Evolutionary conservation across 164 flowering plant species (phyloP), one percentile per base, ranked within the genome.

Genomic region (Macadamia tetraphylla): DNA sequence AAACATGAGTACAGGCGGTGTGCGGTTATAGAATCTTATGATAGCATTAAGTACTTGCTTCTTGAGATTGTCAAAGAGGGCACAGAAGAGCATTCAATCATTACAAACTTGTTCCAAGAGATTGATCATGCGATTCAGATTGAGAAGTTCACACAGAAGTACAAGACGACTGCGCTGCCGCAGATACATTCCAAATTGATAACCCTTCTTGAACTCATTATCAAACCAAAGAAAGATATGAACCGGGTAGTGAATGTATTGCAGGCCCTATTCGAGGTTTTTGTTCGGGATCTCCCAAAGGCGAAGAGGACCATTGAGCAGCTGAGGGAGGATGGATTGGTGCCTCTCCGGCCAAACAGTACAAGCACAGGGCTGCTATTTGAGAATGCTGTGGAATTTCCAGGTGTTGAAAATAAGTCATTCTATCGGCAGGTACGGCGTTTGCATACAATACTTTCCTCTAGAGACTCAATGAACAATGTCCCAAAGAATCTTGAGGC

Each of bases 11-110:
- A 95, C 67, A 76, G 88, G 66, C 78, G 90, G 43, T 90, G 98
- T 74, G 97, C 97, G 53, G 87, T 92, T 42, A 78, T 87, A 64
- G 99, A 95, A 78, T 87, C 90, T 29, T 95, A 89, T 70, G 94
- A 91, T 66, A 83, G 96, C 76, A 68, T 86, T 74, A 89, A 83
- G 74, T 73, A 79, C 68, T 72, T 95, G 80, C 83, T 95, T 29
- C 83, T 76, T 46, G 70, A 57, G 62, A 75, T 89, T 51, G 70
- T 92, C 60, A 87, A 81, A 67, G 31, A 66, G 49, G 82, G 78
- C 35, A 76, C 91, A 0, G 87, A 85, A 48, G 98, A 95, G 74
- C 68, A 86, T 69, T 66, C 78, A 10, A 94, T 94, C 59, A 76
- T 89, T 29, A 23, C 32, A 31, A 83, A 70, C 13, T 52, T 89